phyloP scores from a whole-genome alignment of 306 rosid species.

The Vigna nakashimae region DNA sequence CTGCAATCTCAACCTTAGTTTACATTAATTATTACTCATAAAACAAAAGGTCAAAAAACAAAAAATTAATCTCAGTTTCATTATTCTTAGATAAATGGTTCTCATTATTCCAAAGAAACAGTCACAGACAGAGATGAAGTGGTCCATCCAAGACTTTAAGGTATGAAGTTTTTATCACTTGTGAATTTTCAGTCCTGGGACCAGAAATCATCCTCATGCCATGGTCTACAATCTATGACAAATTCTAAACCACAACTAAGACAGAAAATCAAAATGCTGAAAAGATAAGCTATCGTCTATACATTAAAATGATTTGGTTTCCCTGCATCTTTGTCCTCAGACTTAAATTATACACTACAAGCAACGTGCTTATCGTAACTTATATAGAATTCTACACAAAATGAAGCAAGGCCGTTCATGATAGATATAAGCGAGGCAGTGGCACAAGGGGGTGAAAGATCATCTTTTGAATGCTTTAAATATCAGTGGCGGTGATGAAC shows the following conservation, averaged over 20 bases:
- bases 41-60: not conserved
- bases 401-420: slow-evolving; percentile 44
- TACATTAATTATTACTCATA: not conserved
- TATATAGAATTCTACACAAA: slow-evolving; percentile 44
- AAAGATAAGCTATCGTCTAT: slow-evolving; percentile 44
- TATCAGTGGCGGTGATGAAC: slow-evolving; percentile 42
- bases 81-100: not conserved
- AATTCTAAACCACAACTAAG: slow-evolving; percentile 25
- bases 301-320: slow-evolving; percentile 39
- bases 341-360: slow-evolving; percentile 45
- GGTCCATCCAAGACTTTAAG: slow-evolving; percentile 14
- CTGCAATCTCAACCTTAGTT: not conserved
- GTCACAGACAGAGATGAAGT: not conserved
- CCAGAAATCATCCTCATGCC: slow-evolving; percentile 19
- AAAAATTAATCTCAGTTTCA: not conserved
- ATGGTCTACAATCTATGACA: slow-evolving; percentile 31
- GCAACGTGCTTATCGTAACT: slow-evolving; percentile 49
- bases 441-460: slow-evolving; percentile 29
- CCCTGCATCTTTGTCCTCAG: slow-evolving; percentile 45
- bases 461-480: slow-evolving; percentile 37
- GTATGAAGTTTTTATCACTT: not conserved
- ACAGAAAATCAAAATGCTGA: slow-evolving; percentile 28
- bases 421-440: slow-evolving; percentile 34
- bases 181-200: slow-evolving; percentile 16
- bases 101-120: not conserved